These are phyloP conservation scores for Penicillium odoratum DNA, from an alignment of 495 filamentous ascomycete genomes.

Conservation along the genomic window DNA sequence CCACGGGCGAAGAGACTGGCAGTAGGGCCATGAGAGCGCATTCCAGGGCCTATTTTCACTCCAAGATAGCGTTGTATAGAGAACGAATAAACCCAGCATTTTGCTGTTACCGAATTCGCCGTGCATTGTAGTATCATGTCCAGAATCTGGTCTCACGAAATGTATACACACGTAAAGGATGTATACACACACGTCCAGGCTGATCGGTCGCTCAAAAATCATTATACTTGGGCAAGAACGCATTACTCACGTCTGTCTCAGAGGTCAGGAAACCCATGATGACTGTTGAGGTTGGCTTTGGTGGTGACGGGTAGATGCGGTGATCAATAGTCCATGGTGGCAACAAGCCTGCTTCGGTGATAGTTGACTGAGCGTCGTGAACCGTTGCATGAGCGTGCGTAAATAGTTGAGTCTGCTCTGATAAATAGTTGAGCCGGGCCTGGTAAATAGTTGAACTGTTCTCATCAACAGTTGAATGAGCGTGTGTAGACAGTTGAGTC, in stretches of 20 bases:
- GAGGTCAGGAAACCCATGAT: neutral
- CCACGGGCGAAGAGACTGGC: slow-evolving; percentile 5
- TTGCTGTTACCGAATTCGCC: neutral
- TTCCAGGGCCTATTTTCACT: neutral
- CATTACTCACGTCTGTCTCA: slow-evolving; percentile 1
- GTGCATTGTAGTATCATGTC: neutral
- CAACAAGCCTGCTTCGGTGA: no score
- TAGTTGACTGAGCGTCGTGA: no score
- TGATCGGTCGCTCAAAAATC: slow-evolving; percentile 1
- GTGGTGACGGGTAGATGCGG: neutral
- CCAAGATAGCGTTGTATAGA: neutral
- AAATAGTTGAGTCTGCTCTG: no score
- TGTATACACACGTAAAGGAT: neutral
- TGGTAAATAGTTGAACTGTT: no score
- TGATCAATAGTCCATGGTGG: neutral
- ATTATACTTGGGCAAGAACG: slow-evolving; percentile 1
- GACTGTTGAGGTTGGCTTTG: neutral
- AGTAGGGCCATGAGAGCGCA: neutral
- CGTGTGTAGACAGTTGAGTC: no score
- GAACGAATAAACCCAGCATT: neutral
- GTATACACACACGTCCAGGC: neutral
- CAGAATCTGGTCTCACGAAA: neutral
- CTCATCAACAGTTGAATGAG: no score
- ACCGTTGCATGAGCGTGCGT: no score
- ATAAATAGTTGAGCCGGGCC: no score